Percentiles rank a stretch among this genome's conserved stretches.
Conservation (phyloP, 177 flowering plant species). For the Vitis hybrid region DNA sequence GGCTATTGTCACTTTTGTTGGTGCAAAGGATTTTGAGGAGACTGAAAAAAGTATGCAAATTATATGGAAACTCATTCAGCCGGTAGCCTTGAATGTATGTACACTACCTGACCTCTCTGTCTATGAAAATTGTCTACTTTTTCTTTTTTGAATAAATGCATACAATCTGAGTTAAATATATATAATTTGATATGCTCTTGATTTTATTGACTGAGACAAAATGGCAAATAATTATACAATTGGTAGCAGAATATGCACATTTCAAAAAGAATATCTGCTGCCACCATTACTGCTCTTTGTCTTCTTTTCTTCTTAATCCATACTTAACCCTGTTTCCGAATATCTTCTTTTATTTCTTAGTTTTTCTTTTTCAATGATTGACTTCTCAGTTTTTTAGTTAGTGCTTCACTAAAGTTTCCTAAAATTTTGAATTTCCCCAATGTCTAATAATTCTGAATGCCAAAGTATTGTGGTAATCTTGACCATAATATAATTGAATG, state of each 20-base stretch:
- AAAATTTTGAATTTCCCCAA: not conserved
- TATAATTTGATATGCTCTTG: not conserved
- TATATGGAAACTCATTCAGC: constrained; percentile 15
- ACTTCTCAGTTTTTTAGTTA: too few species aligned
- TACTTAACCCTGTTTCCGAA: not conserved
- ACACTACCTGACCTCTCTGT: too few species aligned
- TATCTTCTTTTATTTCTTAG: not conserved
- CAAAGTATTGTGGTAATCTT: too few species aligned
- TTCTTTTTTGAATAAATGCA: too few species aligned
- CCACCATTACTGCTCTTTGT: not conserved
- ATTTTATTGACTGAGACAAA: not conserved
- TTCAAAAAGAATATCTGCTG: not conserved
- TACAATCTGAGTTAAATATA: too few species aligned
- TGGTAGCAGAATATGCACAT: not conserved
- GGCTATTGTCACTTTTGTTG: constrained; percentile 21
- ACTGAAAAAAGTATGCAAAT: constrained; percentile 23
- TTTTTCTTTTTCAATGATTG: too few species aligned
- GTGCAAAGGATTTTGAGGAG: constrained; percentile 12
- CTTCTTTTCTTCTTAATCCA: not conserved
- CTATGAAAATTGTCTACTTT: too few species aligned
- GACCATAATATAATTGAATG: not conserved
- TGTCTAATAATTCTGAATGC: not conserved
- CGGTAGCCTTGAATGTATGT: constrained; percentile 7
- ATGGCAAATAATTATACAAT: not conserved
- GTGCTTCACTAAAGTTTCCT: not conserved